Percentiles rank a stretch among this genome's conserved stretches.
phyloP scores from a whole-genome alignment of 371 early-diverging fungal species.

The Choanephora cucurbitarum region DNA sequence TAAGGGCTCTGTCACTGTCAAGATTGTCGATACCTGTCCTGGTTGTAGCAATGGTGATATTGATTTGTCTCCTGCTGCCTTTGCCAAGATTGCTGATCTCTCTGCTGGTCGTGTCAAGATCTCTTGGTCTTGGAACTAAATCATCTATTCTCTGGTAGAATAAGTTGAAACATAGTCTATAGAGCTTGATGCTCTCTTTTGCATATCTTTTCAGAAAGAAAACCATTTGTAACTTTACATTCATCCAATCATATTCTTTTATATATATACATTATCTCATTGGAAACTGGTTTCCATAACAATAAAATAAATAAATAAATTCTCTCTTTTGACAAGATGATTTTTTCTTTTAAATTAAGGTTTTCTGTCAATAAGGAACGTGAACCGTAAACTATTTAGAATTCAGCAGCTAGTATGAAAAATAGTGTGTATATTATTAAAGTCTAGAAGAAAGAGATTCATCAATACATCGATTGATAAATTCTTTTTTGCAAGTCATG shows the following conservation, averaged over 20 bases:
- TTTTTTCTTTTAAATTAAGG: no score
- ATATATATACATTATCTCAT: no score
- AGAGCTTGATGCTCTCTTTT: neutral
- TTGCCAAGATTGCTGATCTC: slow-evolving; percentile 51
- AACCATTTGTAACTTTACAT: no score
- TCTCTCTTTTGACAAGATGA: no score
- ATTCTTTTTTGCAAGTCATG: slow-evolving; percentile 72
- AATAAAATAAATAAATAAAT: no score
- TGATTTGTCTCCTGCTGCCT: slow-evolving; percentile 61
- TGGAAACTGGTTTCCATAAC: no score
- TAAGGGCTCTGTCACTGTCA: slow-evolving; percentile 51
- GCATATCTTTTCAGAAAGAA: no score
- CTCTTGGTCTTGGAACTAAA: slow-evolving; percentile 45
- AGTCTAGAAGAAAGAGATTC: slow-evolving; percentile 14
- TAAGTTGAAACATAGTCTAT: neutral
- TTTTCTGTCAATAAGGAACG: no score
- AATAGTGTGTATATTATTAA: neutral
- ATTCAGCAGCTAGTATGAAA: neutral
- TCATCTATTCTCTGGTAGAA: slow-evolving; percentile 19
- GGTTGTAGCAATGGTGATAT: slow-evolving; percentile 57
- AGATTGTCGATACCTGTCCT: slow-evolving; percentile 62
- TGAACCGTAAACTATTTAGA: neutral
- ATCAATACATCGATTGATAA: slow-evolving; percentile 83
- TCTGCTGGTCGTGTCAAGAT: slow-evolving; percentile 52
- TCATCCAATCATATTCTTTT: no score